Conservation (phyloP, 2,329 filamentous ascomycete genomes). For the Colletotrichum tanaceti region DNA sequence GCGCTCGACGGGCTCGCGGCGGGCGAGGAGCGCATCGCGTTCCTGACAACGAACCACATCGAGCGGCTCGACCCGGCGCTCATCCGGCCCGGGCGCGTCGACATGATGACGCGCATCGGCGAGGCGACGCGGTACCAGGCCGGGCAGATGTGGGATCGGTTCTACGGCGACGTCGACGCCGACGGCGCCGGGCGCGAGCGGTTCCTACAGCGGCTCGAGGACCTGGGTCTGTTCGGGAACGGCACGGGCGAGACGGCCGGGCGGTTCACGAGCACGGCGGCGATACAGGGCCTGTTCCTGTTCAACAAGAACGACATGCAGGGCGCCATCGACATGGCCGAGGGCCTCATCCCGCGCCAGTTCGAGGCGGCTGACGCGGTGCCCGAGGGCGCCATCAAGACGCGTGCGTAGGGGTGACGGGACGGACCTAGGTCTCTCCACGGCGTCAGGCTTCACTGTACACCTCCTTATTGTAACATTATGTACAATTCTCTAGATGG, state of each 20-base stretch:
- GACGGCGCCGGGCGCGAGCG: conserved; percentile 70
- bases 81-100: conserved; percentile 90
- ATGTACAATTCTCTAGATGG: conserved; percentile 22
- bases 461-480: conserved; percentile 32
- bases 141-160: conserved; percentile 89
- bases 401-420: conserved; percentile 48
- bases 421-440: not conserved
- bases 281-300: conserved; percentile 92
- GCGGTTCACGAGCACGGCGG: conserved; percentile 82
- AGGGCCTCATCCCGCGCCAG: conserved; percentile 70
- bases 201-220: conserved; percentile 78
- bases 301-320: conserved; percentile 94
- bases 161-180: conserved; percentile 85
- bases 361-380: conserved; percentile 61
- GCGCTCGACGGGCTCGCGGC: conserved; percentile 92
- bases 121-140: conserved; percentile 90
- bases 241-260: conserved; percentile 60
- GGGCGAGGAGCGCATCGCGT: conserved; percentile 92
- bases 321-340: conserved; percentile 85
- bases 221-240: conserved; percentile 76
- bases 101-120: conserved; percentile 91
- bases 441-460: not conserved
- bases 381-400: conserved; percentile 55
- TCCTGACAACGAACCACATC: conserved; percentile 94
- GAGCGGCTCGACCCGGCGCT: conserved; percentile 90